Conservation (phyloP, 768 basidiomycete genomes). For the Boletus subparvulus region DNA sequence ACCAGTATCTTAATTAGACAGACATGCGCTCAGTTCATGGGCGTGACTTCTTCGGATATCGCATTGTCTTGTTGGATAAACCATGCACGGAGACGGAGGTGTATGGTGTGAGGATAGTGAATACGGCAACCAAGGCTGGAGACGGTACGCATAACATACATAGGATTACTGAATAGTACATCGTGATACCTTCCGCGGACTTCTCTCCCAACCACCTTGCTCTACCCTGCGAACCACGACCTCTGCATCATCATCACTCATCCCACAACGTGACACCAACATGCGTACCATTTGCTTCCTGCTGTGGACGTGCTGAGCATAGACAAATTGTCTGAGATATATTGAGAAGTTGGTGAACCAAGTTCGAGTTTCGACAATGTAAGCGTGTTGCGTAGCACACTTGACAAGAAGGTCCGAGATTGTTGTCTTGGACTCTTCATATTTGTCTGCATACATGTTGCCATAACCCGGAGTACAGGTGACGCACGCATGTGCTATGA, state of each 20-base stretch:
- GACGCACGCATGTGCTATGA: slow-evolving; percentile 30
- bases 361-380: slow-evolving; percentile 22
- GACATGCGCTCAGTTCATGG: not conserved
- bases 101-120: not conserved
- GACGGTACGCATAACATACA: slow-evolving; percentile 7
- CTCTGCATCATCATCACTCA: slow-evolving; percentile 24
- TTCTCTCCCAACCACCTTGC: not conserved
- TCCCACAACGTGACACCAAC: slow-evolving; percentile 26
- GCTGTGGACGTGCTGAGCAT: slow-evolving; percentile 18
- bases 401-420: slow-evolving; percentile 26
- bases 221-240: slow-evolving; percentile 18
- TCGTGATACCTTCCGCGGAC: slow-evolving; percentile 1
- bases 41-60: not conserved
- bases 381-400: slow-evolving; percentile 20
- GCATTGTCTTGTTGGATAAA: not conserved
- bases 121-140: not conserved
- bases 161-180: slow-evolving; percentile 21
- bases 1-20: not conserved
- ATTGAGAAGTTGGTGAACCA: slow-evolving; percentile 25
- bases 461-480: slow-evolving; percentile 33
- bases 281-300: slow-evolving; percentile 27
- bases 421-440: slow-evolving; percentile 33
- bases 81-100: not conserved
- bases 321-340: slow-evolving; percentile 26
- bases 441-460: slow-evolving; percentile 35